These are phyloP conservation scores for Circinella umbellata DNA, from an alignment of 371 early-diverging fungal genomes.

Conservation along the genomic window DNA sequence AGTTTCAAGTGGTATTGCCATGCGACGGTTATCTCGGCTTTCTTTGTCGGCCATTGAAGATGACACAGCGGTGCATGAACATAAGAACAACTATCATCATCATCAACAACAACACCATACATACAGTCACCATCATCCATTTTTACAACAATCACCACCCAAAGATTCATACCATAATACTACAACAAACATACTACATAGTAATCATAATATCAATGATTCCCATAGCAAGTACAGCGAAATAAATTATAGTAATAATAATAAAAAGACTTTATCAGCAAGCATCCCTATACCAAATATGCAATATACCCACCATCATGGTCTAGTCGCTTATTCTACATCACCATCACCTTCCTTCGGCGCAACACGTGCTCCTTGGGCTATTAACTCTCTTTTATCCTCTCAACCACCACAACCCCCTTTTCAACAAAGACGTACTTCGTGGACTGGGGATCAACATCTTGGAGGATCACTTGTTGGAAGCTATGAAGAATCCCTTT, in stretches of 20 bases:
- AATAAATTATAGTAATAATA: not conserved
- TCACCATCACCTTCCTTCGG: constrained; percentile 29
- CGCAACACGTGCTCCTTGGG: not conserved
- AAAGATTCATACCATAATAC: not conserved
- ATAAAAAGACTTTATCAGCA: constrained; percentile 19
- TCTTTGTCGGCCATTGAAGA: constrained; percentile 41
- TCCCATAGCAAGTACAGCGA: too few species aligned
- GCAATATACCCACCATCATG: constrained; percentile 51
- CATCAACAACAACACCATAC: not conserved
- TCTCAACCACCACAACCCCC: not conserved
- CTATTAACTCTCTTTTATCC: not conserved
- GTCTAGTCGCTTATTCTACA: constrained; percentile 38
- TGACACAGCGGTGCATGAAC: constrained; percentile 10
- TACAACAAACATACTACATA: not conserved
- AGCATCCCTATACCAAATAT: constrained; percentile 41
- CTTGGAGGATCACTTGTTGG: constrained; percentile 57
- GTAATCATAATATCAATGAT: too few species aligned
- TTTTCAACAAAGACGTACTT: not conserved
- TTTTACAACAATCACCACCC: not conserved
- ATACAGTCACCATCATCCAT: not conserved
- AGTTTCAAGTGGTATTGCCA: constrained; percentile 8
- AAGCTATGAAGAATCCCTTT: constrained; percentile 82
- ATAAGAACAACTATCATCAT: not conserved
- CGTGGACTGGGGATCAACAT: not conserved
- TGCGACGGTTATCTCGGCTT: constrained; percentile 14